Base-by-base conservation (phyloP, 768 basidiomycete species). In the Psilocybe azurescens region DNA sequence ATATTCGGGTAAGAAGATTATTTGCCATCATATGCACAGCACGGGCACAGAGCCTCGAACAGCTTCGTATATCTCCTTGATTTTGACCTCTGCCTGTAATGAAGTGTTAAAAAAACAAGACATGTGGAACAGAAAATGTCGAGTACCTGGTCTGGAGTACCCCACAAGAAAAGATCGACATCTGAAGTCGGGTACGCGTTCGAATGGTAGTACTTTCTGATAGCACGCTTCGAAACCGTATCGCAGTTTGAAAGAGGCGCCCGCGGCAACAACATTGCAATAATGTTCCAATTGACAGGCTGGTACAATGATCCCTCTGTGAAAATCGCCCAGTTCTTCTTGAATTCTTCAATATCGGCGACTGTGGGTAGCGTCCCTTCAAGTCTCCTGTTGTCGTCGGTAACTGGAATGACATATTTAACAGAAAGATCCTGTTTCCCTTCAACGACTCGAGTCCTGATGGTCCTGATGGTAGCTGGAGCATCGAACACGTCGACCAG, bases 11-110 rank as follows among this genome's bases (percentile, higher is more conserved):
- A n/a, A 44, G 13, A 33, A 30, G 39, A 49, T 16, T 3, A 53
- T 52, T 47, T 55, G 72, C 74, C 70, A 59, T 75, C 74, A 59
- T 73, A 89, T 1, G 83, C 81, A 56, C 83, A 86, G 73, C 86
- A 88, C 4, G 87, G 85, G 86, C 38, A 89, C 81, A 9, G 86
- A 85, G 68, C 88, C 86, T 20, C 86, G 77, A 24, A 89, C 84
- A 5, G 87, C 87, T 65, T 87, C 84, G 65, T 85, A 89, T 33
- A 89, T 87, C 33, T 73, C 61, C 53, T 79, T 73, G 63, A 87
- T 86, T 78, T 88, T 88, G 55, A 72, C 78, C 66, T 89, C 86
- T 0, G 87, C 88, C 82, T 83, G 61, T 44, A 13, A 18, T 32
- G 28, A 48, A 50, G 3, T 53, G 55, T n/a, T 29, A 48, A 44